phyloP scores from a whole-genome alignment of 2,329 filamentous ascomycete genomes.

The Dothidotthia symphoricarpi region DNA sequence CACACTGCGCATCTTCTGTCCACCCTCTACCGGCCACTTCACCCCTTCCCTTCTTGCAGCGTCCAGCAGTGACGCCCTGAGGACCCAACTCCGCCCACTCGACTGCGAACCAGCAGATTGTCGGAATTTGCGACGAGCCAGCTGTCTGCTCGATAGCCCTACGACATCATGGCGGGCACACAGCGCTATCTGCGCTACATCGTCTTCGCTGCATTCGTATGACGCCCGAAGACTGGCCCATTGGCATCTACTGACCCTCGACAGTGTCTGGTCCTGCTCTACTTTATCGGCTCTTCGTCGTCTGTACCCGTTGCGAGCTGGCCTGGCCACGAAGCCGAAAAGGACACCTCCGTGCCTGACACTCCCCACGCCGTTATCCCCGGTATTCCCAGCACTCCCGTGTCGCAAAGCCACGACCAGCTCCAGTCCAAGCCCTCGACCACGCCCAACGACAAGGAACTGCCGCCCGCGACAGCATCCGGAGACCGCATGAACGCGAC shows the following conservation, averaged over 20 bases:
- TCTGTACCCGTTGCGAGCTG: conserved; percentile 41
- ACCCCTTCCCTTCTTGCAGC: too few species aligned
- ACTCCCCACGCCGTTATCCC: conserved; percentile 3
- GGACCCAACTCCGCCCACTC: too few species aligned
- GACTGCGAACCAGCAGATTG: too few species aligned
- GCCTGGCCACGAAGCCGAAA: conserved; percentile 24
- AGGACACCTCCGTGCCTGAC: conserved; percentile 13
- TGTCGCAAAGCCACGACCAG: conserved; percentile 9
- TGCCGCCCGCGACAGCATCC: conserved; percentile 51
- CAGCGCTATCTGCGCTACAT: conserved; percentile 71
- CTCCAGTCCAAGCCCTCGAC: conserved; percentile 23
- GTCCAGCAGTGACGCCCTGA: too few species aligned
- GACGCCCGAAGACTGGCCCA: neutral
- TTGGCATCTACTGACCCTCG: conserved; percentile 10
- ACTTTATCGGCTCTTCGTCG: conserved; percentile 72
- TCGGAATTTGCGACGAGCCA: conserved; percentile 2
- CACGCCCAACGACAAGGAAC: conserved; percentile 35
- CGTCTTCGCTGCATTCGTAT: conserved; percentile 79
- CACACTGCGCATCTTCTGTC: too few species aligned
- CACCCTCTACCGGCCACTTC: too few species aligned
- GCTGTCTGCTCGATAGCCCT: conserved; percentile 6
- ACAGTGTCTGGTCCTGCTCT: conserved; percentile 68
- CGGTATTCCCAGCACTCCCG: conserved; percentile 10
- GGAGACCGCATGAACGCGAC: conserved; percentile 91
- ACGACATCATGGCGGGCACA: conserved; percentile 65